Percentiles rank a stretch among this genome's conserved stretches.
Conservation (phyloP, 169 alveolate genomes). For the Eimeria falciformis region DNA sequence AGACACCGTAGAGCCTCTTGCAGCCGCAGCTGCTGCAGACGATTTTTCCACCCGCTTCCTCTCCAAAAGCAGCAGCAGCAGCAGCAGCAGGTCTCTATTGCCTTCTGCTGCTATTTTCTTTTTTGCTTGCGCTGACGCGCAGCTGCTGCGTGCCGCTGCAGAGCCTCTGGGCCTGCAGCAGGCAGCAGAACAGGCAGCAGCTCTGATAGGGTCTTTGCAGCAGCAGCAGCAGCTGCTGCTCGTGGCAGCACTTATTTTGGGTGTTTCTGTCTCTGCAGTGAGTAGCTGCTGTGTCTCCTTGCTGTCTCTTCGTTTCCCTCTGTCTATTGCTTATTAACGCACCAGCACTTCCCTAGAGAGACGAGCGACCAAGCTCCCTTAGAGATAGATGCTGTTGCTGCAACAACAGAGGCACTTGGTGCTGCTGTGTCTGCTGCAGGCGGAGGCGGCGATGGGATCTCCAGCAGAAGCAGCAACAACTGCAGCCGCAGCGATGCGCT, state of each 20-base stretch:
- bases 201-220: background rate
- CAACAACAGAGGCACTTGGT: background rate
- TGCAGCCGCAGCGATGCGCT: background rate
- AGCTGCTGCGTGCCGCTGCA: constrained; percentile 57
- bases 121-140: constrained; percentile 53
- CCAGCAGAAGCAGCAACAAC: background rate
- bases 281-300: constrained; percentile 4
- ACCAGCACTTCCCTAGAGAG: no score
- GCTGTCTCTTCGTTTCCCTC: no score
- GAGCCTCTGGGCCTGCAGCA: constrained; percentile 28
- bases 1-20: constrained; percentile 40
- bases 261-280: constrained; percentile 56
- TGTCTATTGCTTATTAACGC: no score
- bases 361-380: no score
- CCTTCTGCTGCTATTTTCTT: constrained; percentile 53
- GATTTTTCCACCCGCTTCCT: constrained; percentile 6
- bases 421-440: constrained; percentile 11
- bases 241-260: constrained; percentile 43
- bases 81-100: constrained; percentile 11
- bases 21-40: constrained; percentile 46
- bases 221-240: constrained; percentile 70
- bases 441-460: constrained; percentile 14
- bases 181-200: constrained; percentile 22
- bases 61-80: constrained; percentile 42
- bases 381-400: background rate